Percentiles rank a stretch among this genome's conserved stretches.
These are phyloP conservation scores for Xerocomellus amylosporus DNA, from an alignment of 768 basidiomycete genomes.

Conservation along the genomic window DNA sequence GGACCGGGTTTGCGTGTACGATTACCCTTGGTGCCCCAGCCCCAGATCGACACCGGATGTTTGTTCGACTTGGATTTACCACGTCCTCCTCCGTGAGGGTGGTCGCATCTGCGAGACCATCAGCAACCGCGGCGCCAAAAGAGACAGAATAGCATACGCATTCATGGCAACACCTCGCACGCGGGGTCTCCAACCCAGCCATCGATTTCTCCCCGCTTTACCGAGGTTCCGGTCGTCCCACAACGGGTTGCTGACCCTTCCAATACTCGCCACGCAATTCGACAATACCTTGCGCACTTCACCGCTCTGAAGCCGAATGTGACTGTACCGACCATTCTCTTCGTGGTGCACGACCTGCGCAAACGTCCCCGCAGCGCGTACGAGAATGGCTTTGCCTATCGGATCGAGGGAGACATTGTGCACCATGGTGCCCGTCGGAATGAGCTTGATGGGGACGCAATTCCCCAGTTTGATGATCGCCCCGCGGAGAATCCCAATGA, in stretches of 20 bases:
- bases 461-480: conserved; percentile 88
- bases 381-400: conserved; percentile 73
- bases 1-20: conserved; percentile 91
- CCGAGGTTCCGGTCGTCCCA: conserved; percentile 84
- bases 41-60: conserved; percentile 89
- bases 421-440: conserved; percentile 88
- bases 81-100: conserved; percentile 97
- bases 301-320: conserved; percentile 86
- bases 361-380: conserved; percentile 85
- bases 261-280: conserved; percentile 84
- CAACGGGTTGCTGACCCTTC: conserved; percentile 86
- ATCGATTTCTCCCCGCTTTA: conserved; percentile 87
- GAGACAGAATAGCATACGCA: conserved; percentile 50
- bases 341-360: conserved; percentile 81
- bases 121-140: neutral
- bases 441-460: conserved; percentile 85
- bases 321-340: conserved; percentile 66
- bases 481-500: conserved; percentile 80
- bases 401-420: conserved; percentile 82
- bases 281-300: conserved; percentile 85
- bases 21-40: conserved; percentile 89
- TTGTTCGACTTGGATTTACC: conserved; percentile 97
- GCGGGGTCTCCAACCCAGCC: conserved; percentile 80
- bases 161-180: conserved; percentile 98
- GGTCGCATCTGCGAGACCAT: conserved; percentile 58